Percentiles rank a stretch among this genome's conserved stretches.
These are phyloP conservation scores for Aspergillus nidulans DNA, from an alignment of 495 filamentous ascomycete species.

Conservation along the genomic window DNA sequence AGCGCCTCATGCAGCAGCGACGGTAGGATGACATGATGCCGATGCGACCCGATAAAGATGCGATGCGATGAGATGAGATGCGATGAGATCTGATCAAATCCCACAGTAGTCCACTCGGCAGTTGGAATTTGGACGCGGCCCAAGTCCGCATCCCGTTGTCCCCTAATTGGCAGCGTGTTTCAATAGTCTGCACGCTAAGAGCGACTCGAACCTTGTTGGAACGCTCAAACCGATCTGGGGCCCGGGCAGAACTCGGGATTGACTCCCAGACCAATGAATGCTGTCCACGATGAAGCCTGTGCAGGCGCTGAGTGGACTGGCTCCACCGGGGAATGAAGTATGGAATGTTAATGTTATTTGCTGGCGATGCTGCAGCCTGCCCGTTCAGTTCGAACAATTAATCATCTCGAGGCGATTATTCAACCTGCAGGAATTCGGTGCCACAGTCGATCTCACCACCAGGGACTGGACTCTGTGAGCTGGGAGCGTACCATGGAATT, in stretches of 20 bases:
- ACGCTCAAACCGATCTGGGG: background rate
- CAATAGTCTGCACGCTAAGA: background rate
- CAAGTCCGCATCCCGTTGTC: too few relatives aligned
- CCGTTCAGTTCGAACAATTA: background rate
- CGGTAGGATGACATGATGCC: background rate
- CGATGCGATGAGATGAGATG: constrained; percentile 1
- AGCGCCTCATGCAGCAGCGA: background rate
- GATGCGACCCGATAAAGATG: background rate
- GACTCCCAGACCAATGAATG: background rate
- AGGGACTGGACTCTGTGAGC: background rate
- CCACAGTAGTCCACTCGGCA: constrained; percentile 2
- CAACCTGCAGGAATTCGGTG: background rate
- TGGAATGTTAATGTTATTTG: background rate
- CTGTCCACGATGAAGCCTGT: background rate
- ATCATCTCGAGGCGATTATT: background rate
- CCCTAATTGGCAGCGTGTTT: background rate
- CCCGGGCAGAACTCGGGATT: background rate
- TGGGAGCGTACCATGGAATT: background rate
- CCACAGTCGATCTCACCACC: background rate
- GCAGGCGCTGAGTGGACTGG: background rate
- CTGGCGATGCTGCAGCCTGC: background rate
- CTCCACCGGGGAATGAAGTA: background rate
- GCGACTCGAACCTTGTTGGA: background rate
- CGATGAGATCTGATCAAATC: constrained; percentile 16
- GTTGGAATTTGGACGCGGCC: background rate